phyloP scores from a whole-genome alignment of 1,139 yeast species.

The Taphrina deformans region DNA sequence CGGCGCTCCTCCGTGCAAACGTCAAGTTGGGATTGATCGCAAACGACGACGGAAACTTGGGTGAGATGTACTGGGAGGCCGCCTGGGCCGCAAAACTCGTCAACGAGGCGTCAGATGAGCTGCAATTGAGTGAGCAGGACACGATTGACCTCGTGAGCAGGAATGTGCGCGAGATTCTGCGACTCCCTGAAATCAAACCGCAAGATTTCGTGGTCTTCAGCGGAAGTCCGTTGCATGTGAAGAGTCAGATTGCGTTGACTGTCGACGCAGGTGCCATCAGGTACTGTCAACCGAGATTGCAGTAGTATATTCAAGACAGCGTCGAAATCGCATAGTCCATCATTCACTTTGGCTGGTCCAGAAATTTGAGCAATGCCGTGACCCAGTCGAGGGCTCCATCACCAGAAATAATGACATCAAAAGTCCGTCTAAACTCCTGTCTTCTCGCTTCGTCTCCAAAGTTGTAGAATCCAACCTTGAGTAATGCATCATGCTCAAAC shows the following conservation, averaged over 20 bases:
- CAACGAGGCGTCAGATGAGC: slow-evolving; percentile 3
- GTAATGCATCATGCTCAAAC: slow-evolving; percentile 2
- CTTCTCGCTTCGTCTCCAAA: slow-evolving; percentile 18
- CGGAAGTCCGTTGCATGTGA: slow-evolving; percentile 11
- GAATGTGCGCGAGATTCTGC: slow-evolving; percentile 20
- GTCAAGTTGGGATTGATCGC: slow-evolving; percentile 9
- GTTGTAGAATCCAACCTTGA: slow-evolving; percentile 27
- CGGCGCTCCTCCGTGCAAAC: background rate
- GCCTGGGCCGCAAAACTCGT: slow-evolving; percentile 22
- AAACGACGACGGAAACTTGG: slow-evolving; percentile 9
- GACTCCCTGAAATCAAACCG: background rate
- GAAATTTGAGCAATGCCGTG: background rate
- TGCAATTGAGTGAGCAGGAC: background rate
- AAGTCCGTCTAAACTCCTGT: slow-evolving; percentile 9
- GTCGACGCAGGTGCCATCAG: slow-evolving; percentile 5
- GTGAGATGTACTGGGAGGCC: slow-evolving; percentile 17
- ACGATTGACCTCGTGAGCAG: slow-evolving; percentile 8
- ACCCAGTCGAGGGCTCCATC: slow-evolving; percentile 9
- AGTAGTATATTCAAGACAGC: no score
- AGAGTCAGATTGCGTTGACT: slow-evolving; percentile 1
- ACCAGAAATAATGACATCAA: slow-evolving; percentile 15
- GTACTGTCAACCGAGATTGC: slow-evolving; percentile 1
- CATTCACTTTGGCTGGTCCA: background rate
- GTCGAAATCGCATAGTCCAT: no score
- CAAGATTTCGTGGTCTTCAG: slow-evolving; percentile 10